Evolutionary conservation across 441 rosid species (phyloP).

Genomic region (Omphalea diandra): DNA sequence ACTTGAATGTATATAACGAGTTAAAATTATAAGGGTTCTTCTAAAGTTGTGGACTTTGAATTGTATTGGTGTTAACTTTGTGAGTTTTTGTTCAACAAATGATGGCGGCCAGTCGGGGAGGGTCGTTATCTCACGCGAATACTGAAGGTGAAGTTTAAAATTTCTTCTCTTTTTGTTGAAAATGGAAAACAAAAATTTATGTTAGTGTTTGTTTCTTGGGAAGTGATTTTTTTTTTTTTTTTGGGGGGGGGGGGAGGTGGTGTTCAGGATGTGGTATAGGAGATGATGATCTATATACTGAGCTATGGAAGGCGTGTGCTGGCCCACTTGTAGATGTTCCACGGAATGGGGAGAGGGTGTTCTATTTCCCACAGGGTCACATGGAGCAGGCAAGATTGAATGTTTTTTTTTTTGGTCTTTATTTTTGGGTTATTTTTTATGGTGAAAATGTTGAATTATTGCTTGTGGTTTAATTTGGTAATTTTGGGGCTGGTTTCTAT

Average conservation of each 20-base stretch:
- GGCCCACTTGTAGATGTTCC: slow-evolving; percentile 93
- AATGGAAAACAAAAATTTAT: no score
- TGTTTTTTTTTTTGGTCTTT: not conserved
- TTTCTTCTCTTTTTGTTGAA: not conserved
- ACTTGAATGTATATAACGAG: slow-evolving; percentile 26
- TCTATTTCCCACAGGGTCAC: slow-evolving; percentile 93
- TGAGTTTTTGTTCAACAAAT: slow-evolving; percentile 20
- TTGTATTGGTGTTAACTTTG: slow-evolving; percentile 14
- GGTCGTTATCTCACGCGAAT: slow-evolving; percentile 38
- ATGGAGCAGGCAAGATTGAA: slow-evolving; percentile 69
- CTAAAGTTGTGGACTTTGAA: slow-evolving; percentile 3
- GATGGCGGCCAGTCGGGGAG: slow-evolving; percentile 56
- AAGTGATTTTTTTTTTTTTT: not conserved
- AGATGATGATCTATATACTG: slow-evolving; percentile 57
- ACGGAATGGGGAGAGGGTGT: slow-evolving; percentile 64
- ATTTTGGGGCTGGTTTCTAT: slow-evolving; percentile 14
- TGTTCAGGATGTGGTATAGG: slow-evolving; percentile 39
- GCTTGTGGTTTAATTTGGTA: slow-evolving; percentile 10
- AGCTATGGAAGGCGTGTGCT: slow-evolving; percentile 95
- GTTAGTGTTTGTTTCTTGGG: slow-evolving; percentile 26
- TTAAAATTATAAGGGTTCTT: slow-evolving; percentile 1
- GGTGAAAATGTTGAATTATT: not conserved
- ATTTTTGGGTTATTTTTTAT: not conserved
- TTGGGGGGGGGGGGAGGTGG: not conserved
- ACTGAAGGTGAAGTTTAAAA: slow-evolving; percentile 36